Base-by-base conservation (phyloP, 2,329 filamentous ascomycete species). In the Cladophialophora immunda region DNA sequence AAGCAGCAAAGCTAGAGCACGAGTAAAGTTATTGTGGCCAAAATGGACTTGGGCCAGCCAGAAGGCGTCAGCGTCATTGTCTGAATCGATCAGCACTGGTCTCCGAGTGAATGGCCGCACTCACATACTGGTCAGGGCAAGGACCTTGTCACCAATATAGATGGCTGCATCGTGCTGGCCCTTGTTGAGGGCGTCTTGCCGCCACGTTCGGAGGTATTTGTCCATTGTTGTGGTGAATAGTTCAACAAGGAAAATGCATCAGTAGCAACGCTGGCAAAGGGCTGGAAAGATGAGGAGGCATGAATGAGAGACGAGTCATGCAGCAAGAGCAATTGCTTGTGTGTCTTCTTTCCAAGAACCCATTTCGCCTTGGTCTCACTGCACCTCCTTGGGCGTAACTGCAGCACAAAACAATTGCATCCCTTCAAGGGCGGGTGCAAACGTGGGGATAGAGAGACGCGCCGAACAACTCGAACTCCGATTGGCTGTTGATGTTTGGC, bases 1-100 rank as follows among this genome's bases (percentile, higher is more conserved):
- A 32, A 90, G 88, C 68, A 99, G 88, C 71, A 97, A 92, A 27
- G 92, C 87, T 74, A 97, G 90, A 2, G 95, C 94, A 74, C 95
- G 91, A 8, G 91, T 95, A 79, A 97, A 97, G 82, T 98, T 97
- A 74, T 93, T 94, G 57, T 93, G 95, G 59, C 90, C 91, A 81
- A 98, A 99, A 80, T 99, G 94, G 41, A 97, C 93, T 80, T 98
- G 94, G n/a, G 95, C 95, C 52, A 99, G 90, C 91, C 93, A 97
- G 77, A 97, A 97, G 47, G 94, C 94, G 78, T 99, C 95, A 71
- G 92, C 90, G 75, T 97, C 93, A 78, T 94, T 92, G 76, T 94
- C 95, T 97, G 34, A 45, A 66, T 59, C 38, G 36, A 34, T 45
- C 60, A 41, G 45, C 38, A n/a, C 13, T 56, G 58, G 19, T 27